Base-by-base conservation (phyloP, 2,329 filamentous ascomycete genomes). In the Exutisphaerella laricina region DNA sequence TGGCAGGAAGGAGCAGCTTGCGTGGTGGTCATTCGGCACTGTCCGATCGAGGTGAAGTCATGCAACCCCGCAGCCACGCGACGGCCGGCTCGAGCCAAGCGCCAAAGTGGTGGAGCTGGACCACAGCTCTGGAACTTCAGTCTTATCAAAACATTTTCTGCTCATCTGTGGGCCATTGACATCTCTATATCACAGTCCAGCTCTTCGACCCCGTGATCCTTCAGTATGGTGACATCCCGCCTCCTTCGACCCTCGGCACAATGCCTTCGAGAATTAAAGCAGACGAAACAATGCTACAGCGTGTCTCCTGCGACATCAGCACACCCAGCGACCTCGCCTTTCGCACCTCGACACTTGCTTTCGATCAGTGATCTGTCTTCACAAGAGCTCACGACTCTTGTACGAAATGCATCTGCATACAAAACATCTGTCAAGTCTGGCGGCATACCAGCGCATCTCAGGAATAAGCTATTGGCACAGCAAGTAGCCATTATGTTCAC, bases 401-500 rank as follows among this genome's bases (percentile, higher is more conserved):
- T 98, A 45, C 80, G 82, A 62, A 90, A 90, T 79, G 90, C 88
- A 38, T 74, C 79, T 17, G 68, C 75, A 31, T 79, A 87, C 70
- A 97, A 97, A 67, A 67, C 77, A 41, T 73, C 79, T 43, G 79
- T 90, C 70, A 94, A 94, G 65, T 77, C 79, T 14, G 78, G 79
- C 33, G 31, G 39, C 17, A 71, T 75, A 41, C 68, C 78, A 35
- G 79, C 84, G 3, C 69, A 73, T 31, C 70, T 94, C 41, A 70
- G 75, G 41, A 73, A 75, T 29, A 71, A 78, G 8, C 70, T 98
- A 50, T 68, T 77, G 1, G 85, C 87, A 39, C 80, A 87, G 66
- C 89, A 88, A 0, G 79, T 98, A 22, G 90, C 92, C 54, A 84
- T 98, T 81, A 87, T 94, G 75, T 98, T 98, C 73, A 94, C 78